Evolutionary conservation across 768 basidiomycete genomes (phyloP), one percentile per base, ranked within the genome.

Genomic region (Leccinum rimulosum): DNA sequence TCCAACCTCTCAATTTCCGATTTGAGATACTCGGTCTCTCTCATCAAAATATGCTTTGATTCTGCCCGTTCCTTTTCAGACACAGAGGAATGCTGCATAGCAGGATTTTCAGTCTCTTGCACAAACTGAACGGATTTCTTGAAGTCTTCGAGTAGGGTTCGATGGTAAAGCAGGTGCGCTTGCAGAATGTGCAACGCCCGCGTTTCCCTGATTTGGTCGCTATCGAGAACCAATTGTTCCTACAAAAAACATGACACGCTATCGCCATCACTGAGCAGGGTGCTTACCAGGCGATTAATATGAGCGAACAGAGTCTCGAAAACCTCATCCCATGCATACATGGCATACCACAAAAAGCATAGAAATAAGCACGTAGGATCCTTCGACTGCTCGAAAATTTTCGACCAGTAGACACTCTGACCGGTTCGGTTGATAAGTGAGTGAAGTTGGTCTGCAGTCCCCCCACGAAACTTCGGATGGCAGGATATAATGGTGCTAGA

Each of bases 311-410:
- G 66, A 6, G 68, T 63, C 66, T 85, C 84, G 31, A 85, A 74
- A 3, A 82, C 73, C 65, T 86, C 84, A 56, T 86, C 85, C 83
- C 85, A 86, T 2, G 82, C 76, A 62, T 86, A 86, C 22, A 85
- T 69, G 1, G 82, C 79, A 63, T 84, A 84, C 85, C 85, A 86
- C 50, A 86, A 68, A 28, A 80, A 73, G 45, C 79, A 75, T 6
- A 86, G 62, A 49, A 85, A 73, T 9, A 85, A 64, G 56, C 84
- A 84, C 0, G 84, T 86, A 7, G 84, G 82, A 57, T 85, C 84
- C 5, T 70, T 73, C 52, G 54, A 63, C 6, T 19, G 57, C 0
- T 28, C 0, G 17, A 71, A 74, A n/a, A 65, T 64, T 35, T 73
- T 73, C 25, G 58, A 59, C 70, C 71, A 73, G 52, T 73, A 74